These are phyloP conservation scores for Trichocladium antarcticum DNA, from an alignment of 495 filamentous ascomycete genomes.

Conservation along the genomic window DNA sequence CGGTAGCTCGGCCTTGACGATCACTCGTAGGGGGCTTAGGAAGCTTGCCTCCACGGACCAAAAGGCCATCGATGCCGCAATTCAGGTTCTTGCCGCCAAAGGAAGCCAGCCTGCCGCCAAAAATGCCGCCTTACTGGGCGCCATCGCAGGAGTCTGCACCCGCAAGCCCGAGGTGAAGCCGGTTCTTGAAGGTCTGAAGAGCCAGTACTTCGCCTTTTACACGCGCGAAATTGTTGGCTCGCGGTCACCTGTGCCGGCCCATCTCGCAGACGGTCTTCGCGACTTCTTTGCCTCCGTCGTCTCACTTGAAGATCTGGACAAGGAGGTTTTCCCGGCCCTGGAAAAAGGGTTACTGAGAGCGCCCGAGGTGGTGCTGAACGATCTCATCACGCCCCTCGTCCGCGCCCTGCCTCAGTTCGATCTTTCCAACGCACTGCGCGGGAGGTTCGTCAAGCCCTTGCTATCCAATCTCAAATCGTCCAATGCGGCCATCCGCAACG, in stretches of 20 bases:
- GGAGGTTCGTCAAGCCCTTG: slow-evolving; percentile 69
- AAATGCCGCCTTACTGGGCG: slow-evolving; percentile 69
- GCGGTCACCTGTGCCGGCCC: slow-evolving; percentile 52
- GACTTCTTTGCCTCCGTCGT: slow-evolving; percentile 76
- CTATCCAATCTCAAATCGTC: slow-evolving; percentile 82
- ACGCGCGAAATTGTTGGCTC: slow-evolving; percentile 76
- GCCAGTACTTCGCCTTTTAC: slow-evolving; percentile 67
- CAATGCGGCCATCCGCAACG: slow-evolving; percentile 62
- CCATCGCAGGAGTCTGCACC: slow-evolving; percentile 74
- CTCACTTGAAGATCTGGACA: slow-evolving; percentile 60
- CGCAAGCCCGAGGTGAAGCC: slow-evolving; percentile 49
- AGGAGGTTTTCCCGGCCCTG: slow-evolving; percentile 65
- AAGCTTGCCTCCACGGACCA: slow-evolving; percentile 52
- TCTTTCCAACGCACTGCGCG: slow-evolving; percentile 57
- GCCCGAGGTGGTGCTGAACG: slow-evolving; percentile 76
- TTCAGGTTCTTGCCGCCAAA: slow-evolving; percentile 56
- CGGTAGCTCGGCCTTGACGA: slow-evolving; percentile 54
- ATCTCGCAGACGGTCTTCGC: slow-evolving; percentile 60
- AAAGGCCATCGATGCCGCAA: slow-evolving; percentile 49
- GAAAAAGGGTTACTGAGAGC: slow-evolving; percentile 83
- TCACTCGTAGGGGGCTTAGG: slow-evolving; percentile 63
- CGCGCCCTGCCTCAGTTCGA: slow-evolving; percentile 61
- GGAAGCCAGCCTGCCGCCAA: slow-evolving; percentile 47
- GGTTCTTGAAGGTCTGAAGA: slow-evolving; percentile 52
- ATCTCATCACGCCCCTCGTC: slow-evolving; percentile 60